Evolutionary conservation across 1,284 basidiomycete genomes (phyloP).

Genomic region (Leccinum angustisporum): DNA sequence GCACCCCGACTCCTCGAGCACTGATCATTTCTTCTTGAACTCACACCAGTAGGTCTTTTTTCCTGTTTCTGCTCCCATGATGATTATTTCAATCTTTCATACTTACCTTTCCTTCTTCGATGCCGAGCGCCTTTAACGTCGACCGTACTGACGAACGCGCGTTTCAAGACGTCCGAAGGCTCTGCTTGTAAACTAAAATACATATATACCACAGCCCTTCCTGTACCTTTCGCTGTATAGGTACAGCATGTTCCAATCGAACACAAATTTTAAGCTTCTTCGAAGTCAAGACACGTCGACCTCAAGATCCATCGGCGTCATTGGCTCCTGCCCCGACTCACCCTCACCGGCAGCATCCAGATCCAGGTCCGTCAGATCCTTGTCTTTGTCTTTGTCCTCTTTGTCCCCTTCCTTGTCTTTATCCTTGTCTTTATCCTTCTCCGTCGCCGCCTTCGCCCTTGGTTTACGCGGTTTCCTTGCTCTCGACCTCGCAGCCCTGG

Average conservation of each 20-base stretch:
- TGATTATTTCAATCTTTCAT: no score
- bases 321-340: constrained; percentile 33
- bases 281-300: constrained; percentile 27
- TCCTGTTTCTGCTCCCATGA: no score
- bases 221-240: neutral
- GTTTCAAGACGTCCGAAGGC: no score
- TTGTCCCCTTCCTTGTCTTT: constrained; percentile 25
- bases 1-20: no score
- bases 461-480: constrained; percentile 30
- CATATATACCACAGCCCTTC: no score
- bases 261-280: neutral
- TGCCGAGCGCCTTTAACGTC: no score
- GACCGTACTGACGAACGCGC: no score
- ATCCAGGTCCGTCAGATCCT: constrained; percentile 33
- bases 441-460: constrained; percentile 28
- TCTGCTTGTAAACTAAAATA: no score
- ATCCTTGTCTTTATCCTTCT: constrained; percentile 34
- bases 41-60: no score
- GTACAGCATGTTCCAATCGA: neutral
- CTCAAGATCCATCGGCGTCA: constrained; percentile 33
- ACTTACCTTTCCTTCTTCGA: no score
- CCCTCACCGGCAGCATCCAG: constrained; percentile 27
- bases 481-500: constrained; percentile 14
- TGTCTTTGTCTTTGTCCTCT: constrained; percentile 29
- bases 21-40: no score